Evolutionary conservation across 164 flowering plant species (phyloP), one percentile per base, ranked within the genome.

Genomic region (Tinospora cordifolia): DNA sequence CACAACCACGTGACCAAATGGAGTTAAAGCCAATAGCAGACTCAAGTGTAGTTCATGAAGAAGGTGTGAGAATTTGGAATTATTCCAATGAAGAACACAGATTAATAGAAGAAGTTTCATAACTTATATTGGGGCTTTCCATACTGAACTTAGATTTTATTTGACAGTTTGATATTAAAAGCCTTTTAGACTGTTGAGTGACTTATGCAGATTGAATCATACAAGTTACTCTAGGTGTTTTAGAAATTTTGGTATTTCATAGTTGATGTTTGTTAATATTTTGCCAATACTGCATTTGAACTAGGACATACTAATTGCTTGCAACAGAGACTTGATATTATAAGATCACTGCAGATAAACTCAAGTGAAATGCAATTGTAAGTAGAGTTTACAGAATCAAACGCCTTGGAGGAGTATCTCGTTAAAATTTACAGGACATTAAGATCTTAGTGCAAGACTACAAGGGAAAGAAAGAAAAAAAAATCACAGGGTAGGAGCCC

Each of bases 401-500:
- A 26, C 5, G 27, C 70, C 66, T 66, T 66, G 70, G 19, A 59
- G 62, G 2, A 2, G 36, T 68, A 72, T 72, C 66, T 72, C 75
- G 40, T 72, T 66, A 26, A 69, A 66, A 72, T 66, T 58, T 72
- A 72, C 69, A 72, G 19, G 46, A 72, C 75, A 72, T 59, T 72
- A 70, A 58, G 41, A 40, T 25, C 17, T 57, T 57, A 59, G 59
- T 51, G 21, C 68, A 58, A 57, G 49, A 72, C 63, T 65, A 24
- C 13, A 21, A 60, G 40, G 63, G 10, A 27, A 5, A 12, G 17
- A 17, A 11, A 60, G n/a, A 25, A 26, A 71, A 49, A 26, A 44
- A 59, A 65, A 30, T 89, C 64, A 89, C 71, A 89, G 90, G 72
- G 90, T 85, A 6, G 99, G 97, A 75, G 75, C 82, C 72, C 99